phyloP scores from a whole-genome alignment of 495 filamentous ascomycete species.

The Amorphotheca resinae region DNA sequence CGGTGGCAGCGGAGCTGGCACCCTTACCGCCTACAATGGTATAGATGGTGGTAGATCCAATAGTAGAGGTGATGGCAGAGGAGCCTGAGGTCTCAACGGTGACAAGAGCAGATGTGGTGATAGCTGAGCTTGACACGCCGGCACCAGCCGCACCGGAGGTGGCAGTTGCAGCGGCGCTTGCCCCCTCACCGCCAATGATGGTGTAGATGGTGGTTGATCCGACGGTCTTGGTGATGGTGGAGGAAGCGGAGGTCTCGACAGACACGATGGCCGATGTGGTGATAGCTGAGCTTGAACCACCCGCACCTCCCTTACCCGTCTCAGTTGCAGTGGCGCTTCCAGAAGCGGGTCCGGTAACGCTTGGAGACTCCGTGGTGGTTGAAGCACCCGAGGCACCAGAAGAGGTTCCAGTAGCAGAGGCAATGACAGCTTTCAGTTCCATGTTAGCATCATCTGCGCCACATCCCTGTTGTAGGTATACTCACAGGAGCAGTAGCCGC shows the following conservation, averaged over 20 bases:
- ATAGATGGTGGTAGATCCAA: slow-evolving; percentile 6
- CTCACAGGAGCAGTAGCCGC: slow-evolving; percentile 12
- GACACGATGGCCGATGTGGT: slow-evolving; percentile 18
- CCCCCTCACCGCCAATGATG: background rate
- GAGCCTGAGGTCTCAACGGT: background rate
- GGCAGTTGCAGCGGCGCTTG: background rate
- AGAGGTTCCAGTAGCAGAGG: slow-evolving; percentile 1
- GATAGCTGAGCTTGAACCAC: slow-evolving; percentile 12
- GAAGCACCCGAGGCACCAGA: background rate
- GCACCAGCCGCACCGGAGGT: background rate
- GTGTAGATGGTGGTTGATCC: slow-evolving; percentile 6
- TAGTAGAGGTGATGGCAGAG: slow-evolving; percentile 1
- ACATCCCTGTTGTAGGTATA: background rate
- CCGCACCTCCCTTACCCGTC: background rate
- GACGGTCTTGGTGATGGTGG: slow-evolving; percentile 1
- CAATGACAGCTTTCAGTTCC: slow-evolving; percentile 1
- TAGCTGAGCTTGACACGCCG: slow-evolving; percentile 10
- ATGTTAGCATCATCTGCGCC: slow-evolving; percentile 3
- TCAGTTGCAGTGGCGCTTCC: background rate
- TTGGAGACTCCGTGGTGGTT: slow-evolving; percentile 2
- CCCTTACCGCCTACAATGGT: background rate
- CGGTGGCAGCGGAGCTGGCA: background rate
- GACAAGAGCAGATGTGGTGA: slow-evolving; percentile 18
- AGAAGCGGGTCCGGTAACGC: background rate
- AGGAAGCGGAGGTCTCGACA: background rate